Evolutionary conservation across 2,329 filamentous ascomycete genomes (phyloP), one percentile per base, ranked within the genome.

Genomic region (Pseudogymnoascus sp.): DNA sequence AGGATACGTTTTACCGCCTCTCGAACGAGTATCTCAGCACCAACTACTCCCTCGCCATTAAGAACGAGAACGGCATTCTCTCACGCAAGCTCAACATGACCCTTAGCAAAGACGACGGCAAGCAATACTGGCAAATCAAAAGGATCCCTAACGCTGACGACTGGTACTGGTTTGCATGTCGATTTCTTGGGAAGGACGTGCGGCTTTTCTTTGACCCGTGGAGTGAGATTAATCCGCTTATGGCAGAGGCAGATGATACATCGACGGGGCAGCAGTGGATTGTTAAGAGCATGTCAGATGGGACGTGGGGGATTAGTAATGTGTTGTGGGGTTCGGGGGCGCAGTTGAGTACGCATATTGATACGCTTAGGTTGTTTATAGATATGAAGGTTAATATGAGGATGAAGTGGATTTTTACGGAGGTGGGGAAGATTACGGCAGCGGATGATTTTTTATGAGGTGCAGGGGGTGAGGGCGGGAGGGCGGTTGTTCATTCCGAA

Each of bases 241-340:
- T 61, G 60, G 60, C 10, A 21, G n/a, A 8, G 21, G 60, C 37
- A 23, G 60, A 61, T 61, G 23, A 43, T 41, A 16, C n/a, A 21
- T 4, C 3, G 14, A 39, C 37, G 13, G 60, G 60, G 19, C 60
- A 61, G 37, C 21, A 43, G 60, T 61, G 60, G 60, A 25, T 8
- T 16, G 3, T 43, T 1, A 28, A 2, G 13, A 43, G n/a, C 1
- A 4, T 6, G 60, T 1, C 11, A 8, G 60, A 61, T 25, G 60
- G 60, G 60, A 61, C 60, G 19, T 61, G 60, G 60, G 31, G 34
- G 60, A 39, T 61, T 25, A 41, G 60, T 19, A 61, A 61, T 61
- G 34, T 8, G 3, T 11, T 61, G 19, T 23, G n/a, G 34, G 6
- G 3, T 13, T 2, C 7, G 60, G 37, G 31, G n/a, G 21, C 34